Conservation (phyloP, 306 rosid genomes). For the Biancaea sappan region DNA sequence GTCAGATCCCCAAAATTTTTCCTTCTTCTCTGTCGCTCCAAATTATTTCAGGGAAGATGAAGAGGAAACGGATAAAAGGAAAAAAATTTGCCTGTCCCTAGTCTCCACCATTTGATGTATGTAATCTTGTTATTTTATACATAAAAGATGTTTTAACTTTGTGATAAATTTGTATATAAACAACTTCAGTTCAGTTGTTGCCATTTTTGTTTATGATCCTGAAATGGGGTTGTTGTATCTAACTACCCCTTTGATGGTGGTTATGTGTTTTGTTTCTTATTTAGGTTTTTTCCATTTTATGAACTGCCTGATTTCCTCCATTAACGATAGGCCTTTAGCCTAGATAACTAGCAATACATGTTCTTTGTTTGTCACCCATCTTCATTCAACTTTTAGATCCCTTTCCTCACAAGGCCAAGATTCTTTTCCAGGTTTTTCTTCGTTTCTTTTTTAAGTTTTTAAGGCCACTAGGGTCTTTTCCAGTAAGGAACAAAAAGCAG, state of each 20-base stretch:
- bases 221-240: slow-evolving; percentile 16
- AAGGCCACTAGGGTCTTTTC: too few species aligned
- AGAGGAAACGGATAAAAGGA: slow-evolving; percentile 37
- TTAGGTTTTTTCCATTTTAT: slow-evolving; percentile 28
- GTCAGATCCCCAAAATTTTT: slow-evolving; percentile 48
- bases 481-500: not conserved
- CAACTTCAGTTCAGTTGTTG: slow-evolving; percentile 56
- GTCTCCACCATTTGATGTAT: slow-evolving; percentile 72
- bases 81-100: slow-evolving; percentile 40
- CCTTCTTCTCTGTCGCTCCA: slow-evolving; percentile 48
- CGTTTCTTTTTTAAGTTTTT: too few species aligned
- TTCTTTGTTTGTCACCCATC: slow-evolving; percentile 10
- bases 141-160: slow-evolving; percentile 54
- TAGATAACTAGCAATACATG: not conserved
- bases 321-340: too few species aligned
- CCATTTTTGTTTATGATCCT: slow-evolving; percentile 44
- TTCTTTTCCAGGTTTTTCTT: too few species aligned
- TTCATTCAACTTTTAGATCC: too few species aligned
- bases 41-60: slow-evolving; percentile 32
- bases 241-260: slow-evolving; percentile 52
- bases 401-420: too few species aligned
- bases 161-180: slow-evolving; percentile 66
- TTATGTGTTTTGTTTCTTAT: not conserved
- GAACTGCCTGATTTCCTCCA: slow-evolving; percentile 29
- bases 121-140: slow-evolving; percentile 83